A percentile compares a stretch with the other conserved stretches of the same genome.
Conservation (phyloP, 1,139 yeast species). For the Saccharomyces hybrid region DNA sequence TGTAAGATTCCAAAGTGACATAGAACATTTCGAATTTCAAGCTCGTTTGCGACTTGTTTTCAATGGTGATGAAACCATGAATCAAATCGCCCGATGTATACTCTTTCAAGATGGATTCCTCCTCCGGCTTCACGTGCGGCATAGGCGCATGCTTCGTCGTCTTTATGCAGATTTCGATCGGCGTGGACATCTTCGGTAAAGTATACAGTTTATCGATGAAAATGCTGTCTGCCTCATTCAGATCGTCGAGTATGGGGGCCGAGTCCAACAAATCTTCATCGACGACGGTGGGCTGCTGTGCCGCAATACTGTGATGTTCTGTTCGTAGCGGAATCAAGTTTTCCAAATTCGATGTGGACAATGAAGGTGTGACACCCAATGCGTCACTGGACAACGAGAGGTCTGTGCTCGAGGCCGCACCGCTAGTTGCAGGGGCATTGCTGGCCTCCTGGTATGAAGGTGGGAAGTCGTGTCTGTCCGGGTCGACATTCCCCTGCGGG, state of each 20-base stretch:
- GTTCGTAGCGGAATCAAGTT: constrained; percentile 14
- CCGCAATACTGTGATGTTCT: constrained; percentile 8
- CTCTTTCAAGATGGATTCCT: constrained; percentile 37
- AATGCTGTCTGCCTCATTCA: constrained; percentile 21
- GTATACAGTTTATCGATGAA: constrained; percentile 32
- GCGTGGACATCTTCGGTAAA: constrained; percentile 27
- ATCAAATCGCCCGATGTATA: constrained; percentile 50
- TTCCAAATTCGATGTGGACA: constrained; percentile 6
- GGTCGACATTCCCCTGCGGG: constrained; percentile 24
- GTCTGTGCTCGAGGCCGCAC: constrained; percentile 5
- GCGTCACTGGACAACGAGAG: constrained; percentile 2
- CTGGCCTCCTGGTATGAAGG: constrained; percentile 23
- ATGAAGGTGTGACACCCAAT: not conserved
- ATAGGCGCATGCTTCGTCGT: constrained; percentile 34
- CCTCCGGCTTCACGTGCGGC: constrained; percentile 24
- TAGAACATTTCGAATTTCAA: constrained; percentile 49
- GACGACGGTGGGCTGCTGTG: not conserved
- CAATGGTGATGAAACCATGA: constrained; percentile 43
- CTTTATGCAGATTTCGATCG: constrained; percentile 31
- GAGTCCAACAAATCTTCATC: constrained; percentile 5
- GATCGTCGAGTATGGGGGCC: constrained; percentile 15
- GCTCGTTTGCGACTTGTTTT: constrained; percentile 36
- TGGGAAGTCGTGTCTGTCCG: constrained; percentile 23
- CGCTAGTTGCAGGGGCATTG: constrained; percentile 8
- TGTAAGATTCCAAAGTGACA: constrained; percentile 48